Evolutionary conservation across 2,329 filamentous ascomycete genomes (phyloP).

Genomic region (Diaporthe australafricana): DNA sequence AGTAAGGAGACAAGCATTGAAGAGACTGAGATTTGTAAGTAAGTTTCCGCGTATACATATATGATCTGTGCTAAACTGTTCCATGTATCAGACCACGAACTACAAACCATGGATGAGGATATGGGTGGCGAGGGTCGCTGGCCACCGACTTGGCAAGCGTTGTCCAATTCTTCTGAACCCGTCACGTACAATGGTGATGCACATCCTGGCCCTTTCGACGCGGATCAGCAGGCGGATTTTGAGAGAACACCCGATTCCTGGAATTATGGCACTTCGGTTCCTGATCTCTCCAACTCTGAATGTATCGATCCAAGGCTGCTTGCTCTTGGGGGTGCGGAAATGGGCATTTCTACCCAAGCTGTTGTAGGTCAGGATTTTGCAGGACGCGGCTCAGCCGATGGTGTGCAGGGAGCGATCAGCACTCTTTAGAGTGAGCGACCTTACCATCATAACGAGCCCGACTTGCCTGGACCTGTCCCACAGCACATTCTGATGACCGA

Average conservation of each 20-base stretch:
- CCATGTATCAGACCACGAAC: background rate
- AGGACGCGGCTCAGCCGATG: background rate
- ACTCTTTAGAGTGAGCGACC: constrained; percentile 15
- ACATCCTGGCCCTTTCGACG: background rate
- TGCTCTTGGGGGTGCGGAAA: background rate
- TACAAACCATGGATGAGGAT: background rate
- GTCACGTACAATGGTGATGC: too few species aligned
- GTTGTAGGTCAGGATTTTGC: background rate
- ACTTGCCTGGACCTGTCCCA: background rate
- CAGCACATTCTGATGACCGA: background rate
- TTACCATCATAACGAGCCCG: background rate
- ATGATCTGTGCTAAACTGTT: background rate
- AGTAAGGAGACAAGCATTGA: background rate
- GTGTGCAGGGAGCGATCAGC: background rate
- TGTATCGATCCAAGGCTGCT: background rate
- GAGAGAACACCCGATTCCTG: background rate
- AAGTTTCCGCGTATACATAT: background rate
- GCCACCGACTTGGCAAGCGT: background rate
- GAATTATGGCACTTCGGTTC: background rate
- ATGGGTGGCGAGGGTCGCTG: background rate
- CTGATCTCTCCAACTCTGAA: background rate
- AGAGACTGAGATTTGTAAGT: background rate
- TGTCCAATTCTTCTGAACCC: background rate
- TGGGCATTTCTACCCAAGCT: background rate
- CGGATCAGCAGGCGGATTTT: background rate